Evolutionary conservation across 768 basidiomycete species (phyloP), one percentile per base, ranked within the genome.

Genomic region (Naematelia aurantialba): DNA sequence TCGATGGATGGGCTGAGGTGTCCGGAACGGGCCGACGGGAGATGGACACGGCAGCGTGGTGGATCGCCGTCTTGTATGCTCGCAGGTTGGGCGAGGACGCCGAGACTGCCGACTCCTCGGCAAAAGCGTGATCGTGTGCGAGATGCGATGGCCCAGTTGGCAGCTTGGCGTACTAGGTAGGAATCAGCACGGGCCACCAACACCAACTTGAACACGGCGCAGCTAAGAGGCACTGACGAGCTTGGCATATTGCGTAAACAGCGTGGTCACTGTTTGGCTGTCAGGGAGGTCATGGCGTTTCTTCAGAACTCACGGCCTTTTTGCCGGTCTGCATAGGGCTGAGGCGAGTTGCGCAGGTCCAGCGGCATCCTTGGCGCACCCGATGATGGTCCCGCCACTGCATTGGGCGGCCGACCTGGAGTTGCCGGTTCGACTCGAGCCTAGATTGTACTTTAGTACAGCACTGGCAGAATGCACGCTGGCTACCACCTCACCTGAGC

Each of bases 281-380:
- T 61, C 52, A 59, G 48, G 45, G 19, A 52, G 21, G 49, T 24
- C 21, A 8, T 13, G 22, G 47, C n/a, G 4, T n/a, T n/a, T n/a
- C n/a, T n/a, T n/a, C n/a, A n/a, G n/a, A n/a, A 69, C 73, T 65
- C 52, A 70, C 72, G 56, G 13, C 59, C 73, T 60, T 74, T 75
- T 56, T 70, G 65, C 1, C 75, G 55, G 45, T 76, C 75, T 5
- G 70, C 48, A 21, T 67, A 67, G 3, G 73, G 70, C 42, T 74
- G 72, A n/a, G 65, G 68, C 10, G 75, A 72, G 1, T 53, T 34
- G 42, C 63, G 65, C 4, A 58, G 27, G 25, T 53, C 58, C 21
- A 60, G 61, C 3, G 65, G 65, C 31, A 69, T n/a, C 14, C 46
- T 59, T 0, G 71, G 70, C 10, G 65, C 56, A 1, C 52, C 57